These are phyloP conservation scores for Populus hybrid DNA, from an alignment of 441 rosid genomes.

Conservation along the genomic window DNA sequence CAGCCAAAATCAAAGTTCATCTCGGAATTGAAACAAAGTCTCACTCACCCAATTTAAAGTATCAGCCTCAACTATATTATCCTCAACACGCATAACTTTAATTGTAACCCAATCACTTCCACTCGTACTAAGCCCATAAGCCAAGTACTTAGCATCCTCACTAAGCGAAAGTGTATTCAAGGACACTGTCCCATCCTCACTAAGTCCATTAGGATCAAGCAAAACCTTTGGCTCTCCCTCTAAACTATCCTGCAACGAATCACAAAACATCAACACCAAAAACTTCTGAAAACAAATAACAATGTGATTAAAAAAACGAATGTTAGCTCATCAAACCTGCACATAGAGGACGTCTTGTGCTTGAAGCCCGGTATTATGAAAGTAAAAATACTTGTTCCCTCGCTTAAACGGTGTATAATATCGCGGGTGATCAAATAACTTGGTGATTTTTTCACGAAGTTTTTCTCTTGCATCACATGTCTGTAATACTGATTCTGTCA, in stretches of 20 bases:
- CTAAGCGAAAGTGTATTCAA: conserved; percentile 53
- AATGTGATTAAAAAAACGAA: background rate
- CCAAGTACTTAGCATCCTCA: conserved; percentile 75
- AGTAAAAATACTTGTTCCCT: conserved; percentile 79
- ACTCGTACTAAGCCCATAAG: conserved; percentile 81
- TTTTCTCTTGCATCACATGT: conserved; percentile 58
- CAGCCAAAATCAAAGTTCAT: background rate
- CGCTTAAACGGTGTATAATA: conserved; percentile 57
- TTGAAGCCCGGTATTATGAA: conserved; percentile 85
- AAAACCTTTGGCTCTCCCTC: conserved; percentile 70
- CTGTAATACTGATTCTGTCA: conserved; percentile 65
- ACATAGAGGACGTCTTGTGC: conserved; percentile 69
- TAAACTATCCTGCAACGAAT: conserved; percentile 52
- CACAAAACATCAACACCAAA: background rate
- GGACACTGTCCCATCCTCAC: conserved; percentile 86
- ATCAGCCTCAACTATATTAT: conserved; percentile 69
- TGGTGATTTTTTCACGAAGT: conserved; percentile 59
- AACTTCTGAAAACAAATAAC: background rate
- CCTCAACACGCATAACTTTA: conserved; percentile 64
- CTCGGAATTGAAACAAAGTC: background rate
- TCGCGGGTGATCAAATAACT: conserved; percentile 74
- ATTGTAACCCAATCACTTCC: conserved; percentile 96
- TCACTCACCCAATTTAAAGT: conserved; percentile 76
- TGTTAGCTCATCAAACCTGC: conserved; percentile 43
- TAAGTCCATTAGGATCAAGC: conserved; percentile 84